phyloP scores from a whole-genome alignment of 139 green algal genomes.

The Volvox africanus region DNA sequence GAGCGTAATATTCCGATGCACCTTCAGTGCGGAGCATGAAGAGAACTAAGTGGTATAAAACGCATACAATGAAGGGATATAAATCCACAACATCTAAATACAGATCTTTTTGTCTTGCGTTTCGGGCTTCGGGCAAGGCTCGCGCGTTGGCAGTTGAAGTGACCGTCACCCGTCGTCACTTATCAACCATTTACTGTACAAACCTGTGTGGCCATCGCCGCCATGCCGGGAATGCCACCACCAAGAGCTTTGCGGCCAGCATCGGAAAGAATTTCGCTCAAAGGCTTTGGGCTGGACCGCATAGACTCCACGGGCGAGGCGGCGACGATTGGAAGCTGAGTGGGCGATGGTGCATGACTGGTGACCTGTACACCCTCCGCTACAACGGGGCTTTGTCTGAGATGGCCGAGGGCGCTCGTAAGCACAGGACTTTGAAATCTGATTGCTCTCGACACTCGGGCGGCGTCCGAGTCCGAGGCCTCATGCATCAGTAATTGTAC shows the following conservation, averaged over 20 bases:
- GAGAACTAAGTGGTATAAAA: too few species aligned
- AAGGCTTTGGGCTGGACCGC: conserved; percentile 46
- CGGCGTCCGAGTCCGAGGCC: background rate
- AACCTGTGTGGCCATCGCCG: conserved; percentile 85
- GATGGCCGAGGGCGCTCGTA: background rate
- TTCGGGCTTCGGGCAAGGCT: too few species aligned
- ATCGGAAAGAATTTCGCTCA: conserved; percentile 74
- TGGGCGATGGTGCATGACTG: background rate
- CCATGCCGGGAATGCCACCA: conserved; percentile 86
- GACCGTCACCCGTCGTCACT: background rate
- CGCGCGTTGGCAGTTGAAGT: too few species aligned
- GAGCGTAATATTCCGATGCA: too few species aligned
- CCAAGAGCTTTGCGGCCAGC: conserved; percentile 82
- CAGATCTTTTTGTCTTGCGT: too few species aligned
- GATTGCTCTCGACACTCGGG: background rate
- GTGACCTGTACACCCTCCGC: background rate
- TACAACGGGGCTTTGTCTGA: background rate
- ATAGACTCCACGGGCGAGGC: background rate
- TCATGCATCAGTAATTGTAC: background rate
- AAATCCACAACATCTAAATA: too few species aligned
- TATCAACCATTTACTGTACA: background rate
- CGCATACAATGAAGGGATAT: too few species aligned
- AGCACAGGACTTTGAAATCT: background rate
- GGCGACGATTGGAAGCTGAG: conserved; percentile 1
- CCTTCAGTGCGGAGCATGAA: too few species aligned